A percentile compares a stretch with the other conserved stretches of the same genome.
phyloP scores from a whole-genome alignment of 2,329 filamentous ascomycete species.

The Aspergillus fumigatiaffinis region DNA sequence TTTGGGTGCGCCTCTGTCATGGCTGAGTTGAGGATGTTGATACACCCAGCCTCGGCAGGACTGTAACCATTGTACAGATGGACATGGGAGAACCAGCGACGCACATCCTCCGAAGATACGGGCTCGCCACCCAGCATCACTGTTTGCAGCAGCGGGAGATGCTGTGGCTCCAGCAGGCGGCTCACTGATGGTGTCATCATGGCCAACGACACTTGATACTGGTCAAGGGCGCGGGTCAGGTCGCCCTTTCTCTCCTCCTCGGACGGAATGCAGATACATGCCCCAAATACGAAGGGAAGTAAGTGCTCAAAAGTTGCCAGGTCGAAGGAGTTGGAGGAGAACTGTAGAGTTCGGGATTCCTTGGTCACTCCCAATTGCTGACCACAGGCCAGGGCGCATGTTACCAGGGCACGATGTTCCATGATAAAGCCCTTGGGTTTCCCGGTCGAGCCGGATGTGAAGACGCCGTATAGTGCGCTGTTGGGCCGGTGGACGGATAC shows the following conservation, averaged over 20 bases:
- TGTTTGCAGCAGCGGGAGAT: neutral
- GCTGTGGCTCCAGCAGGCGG: neutral
- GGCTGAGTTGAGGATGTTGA: neutral
- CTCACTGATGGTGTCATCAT: conserved; percentile 4
- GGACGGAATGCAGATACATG: conserved; percentile 8
- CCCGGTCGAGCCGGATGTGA: neutral
- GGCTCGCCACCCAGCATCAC: conserved; percentile 1
- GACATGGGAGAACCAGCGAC: neutral
- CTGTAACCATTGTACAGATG: conserved; percentile 1
- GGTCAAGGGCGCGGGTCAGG: neutral
- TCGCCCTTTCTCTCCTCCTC: conserved; percentile 3
- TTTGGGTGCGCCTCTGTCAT: neutral
- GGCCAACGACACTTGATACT: neutral
- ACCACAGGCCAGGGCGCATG: neutral
- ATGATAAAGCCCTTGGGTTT: neutral
- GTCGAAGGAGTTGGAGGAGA: conserved; percentile 34
- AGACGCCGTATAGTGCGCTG: neutral
- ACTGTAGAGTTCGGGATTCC: conserved; percentile 37
- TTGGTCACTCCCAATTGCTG: neutral
- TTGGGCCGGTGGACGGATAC: neutral
- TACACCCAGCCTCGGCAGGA: neutral
- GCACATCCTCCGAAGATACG: neutral
- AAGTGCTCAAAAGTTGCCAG: conserved; percentile 41
- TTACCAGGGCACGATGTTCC: neutral
- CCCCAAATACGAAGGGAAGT: neutral